Conservation (phyloP, 2,329 filamentous ascomycete genomes). For the Talaromyces sp. region DNA sequence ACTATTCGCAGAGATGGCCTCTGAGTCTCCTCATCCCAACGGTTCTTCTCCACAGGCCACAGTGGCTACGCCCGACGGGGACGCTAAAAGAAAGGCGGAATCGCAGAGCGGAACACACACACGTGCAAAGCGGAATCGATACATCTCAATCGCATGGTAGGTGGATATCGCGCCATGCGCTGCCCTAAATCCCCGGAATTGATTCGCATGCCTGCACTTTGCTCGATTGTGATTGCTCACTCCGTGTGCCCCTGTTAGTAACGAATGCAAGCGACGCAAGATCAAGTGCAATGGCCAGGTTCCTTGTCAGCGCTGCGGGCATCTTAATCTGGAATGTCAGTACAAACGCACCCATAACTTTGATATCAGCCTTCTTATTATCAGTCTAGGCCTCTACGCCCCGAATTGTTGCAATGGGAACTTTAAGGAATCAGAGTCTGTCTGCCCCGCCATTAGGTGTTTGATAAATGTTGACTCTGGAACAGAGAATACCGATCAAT, state of each 20-base stretch:
- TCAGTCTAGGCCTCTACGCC: slow-evolving; percentile 50
- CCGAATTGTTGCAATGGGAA: slow-evolving; percentile 66
- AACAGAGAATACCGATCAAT: slow-evolving; percentile 75
- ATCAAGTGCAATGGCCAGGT: slow-evolving; percentile 65
- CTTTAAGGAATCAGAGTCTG: slow-evolving; percentile 80
- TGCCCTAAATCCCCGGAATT: not conserved
- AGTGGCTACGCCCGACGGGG: slow-evolving; percentile 17
- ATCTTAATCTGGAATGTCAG: slow-evolving; percentile 56
- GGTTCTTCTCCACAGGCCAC: slow-evolving; percentile 20
- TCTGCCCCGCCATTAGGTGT: slow-evolving; percentile 1
- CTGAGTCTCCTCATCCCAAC: slow-evolving; percentile 29
- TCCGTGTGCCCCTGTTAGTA: slow-evolving; percentile 33
- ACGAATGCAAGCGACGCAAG: slow-evolving; percentile 62
- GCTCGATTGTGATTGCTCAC: not conserved
- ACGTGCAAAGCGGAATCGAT: slow-evolving; percentile 60
- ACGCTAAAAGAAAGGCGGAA: slow-evolving; percentile 40
- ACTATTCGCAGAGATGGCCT: slow-evolving; percentile 21
- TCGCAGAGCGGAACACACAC: slow-evolving; percentile 43
- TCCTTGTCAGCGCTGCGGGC: slow-evolving; percentile 61
- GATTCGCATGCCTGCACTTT: slow-evolving; percentile 1
- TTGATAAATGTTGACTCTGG: not conserved
- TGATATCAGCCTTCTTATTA: not conserved
- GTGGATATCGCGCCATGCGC: slow-evolving; percentile 14
- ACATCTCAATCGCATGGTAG: slow-evolving; percentile 63
- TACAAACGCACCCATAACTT: not conserved